Evolutionary conservation across 164 flowering plant genomes (phyloP).

Genomic region (Piper longum): DNA sequence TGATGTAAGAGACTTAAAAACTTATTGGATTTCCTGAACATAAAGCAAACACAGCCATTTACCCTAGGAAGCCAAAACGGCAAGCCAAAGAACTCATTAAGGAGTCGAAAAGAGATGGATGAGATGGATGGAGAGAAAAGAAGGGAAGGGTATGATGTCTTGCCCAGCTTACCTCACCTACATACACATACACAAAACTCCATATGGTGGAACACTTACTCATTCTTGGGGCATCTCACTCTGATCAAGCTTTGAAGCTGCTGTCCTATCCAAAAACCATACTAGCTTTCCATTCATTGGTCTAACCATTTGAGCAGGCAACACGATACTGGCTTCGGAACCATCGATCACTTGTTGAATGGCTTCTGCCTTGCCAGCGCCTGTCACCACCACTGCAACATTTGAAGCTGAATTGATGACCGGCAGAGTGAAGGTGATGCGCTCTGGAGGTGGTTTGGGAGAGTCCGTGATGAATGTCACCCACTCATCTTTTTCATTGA

Average conservation of each 20-base stretch:
- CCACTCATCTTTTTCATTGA: conserved; percentile 49
- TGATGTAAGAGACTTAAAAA: background rate
- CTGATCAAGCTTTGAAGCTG: conserved; percentile 45
- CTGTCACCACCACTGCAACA: conserved; percentile 56
- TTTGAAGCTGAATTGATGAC: conserved; percentile 71
- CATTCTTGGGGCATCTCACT: conserved; percentile 12
- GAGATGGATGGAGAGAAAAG: background rate
- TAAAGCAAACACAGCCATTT: background rate
- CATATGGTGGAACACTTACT: conserved; percentile 3
- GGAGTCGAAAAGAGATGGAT: background rate
- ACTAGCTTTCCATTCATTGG: conserved; percentile 49
- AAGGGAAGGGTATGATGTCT: background rate
- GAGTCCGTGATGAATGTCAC: conserved; percentile 65
- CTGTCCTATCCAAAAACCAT: conserved; percentile 62
- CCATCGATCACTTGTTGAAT: conserved; percentile 33
- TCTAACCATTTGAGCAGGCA: conserved; percentile 53
- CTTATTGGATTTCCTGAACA: background rate
- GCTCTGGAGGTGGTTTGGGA: conserved; percentile 68
- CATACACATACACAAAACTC: conserved; percentile 18
- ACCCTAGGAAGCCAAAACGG: background rate
- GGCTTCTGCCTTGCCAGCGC: conserved; percentile 47
- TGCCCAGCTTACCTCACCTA: conserved; percentile 11
- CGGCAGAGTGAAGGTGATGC: conserved; percentile 73
- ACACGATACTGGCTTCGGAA: conserved; percentile 17
- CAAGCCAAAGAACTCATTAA: background rate